Percentiles rank a stretch among this genome's conserved stretches.
These are phyloP conservation scores for Austroboletus eburneus DNA, from an alignment of 768 basidiomycete genomes.

Conservation along the genomic window DNA sequence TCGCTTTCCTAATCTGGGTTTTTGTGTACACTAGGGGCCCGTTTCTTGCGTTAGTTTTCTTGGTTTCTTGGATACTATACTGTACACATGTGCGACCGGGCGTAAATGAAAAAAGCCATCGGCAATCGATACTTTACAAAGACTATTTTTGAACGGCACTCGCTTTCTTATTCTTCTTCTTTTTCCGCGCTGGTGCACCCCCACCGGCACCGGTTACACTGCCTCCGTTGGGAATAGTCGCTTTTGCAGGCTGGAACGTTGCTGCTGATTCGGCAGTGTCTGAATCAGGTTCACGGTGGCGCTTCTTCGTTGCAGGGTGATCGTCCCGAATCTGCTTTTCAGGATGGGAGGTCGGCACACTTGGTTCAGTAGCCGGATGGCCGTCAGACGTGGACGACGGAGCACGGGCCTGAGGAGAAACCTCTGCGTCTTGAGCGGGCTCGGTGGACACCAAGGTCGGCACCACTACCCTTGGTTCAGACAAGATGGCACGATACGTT, in stretches of 20 bases:
- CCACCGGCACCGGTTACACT: neutral
- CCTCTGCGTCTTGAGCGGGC: neutral
- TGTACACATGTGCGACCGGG: too few relatives aligned
- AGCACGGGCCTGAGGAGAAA: neutral
- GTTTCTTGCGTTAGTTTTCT: too few relatives aligned
- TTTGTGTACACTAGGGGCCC: too few relatives aligned
- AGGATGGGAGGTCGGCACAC: neutral
- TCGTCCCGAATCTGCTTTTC: neutral
- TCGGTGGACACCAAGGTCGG: conserved; percentile 30
- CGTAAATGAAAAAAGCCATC: too few relatives aligned
- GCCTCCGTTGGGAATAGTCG: neutral
- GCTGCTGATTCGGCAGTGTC: neutral
- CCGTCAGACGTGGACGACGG: neutral
- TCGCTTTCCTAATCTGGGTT: too few relatives aligned
- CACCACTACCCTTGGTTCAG: conserved; percentile 66
- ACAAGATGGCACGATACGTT: conserved; percentile 76
- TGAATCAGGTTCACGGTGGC: conserved; percentile 16
- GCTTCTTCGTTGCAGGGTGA: conserved; percentile 14
- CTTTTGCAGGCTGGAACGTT: neutral
- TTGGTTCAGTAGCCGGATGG: neutral
- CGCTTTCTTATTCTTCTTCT: conserved; percentile 18
- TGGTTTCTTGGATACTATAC: too few relatives aligned
- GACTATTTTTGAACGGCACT: conserved; percentile 2
- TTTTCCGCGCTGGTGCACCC: conserved; percentile 17
- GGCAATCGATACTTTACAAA: too few relatives aligned